phyloP scores from a whole-genome alignment of 2,329 filamentous ascomycete species.

The Xylaria sp. region DNA sequence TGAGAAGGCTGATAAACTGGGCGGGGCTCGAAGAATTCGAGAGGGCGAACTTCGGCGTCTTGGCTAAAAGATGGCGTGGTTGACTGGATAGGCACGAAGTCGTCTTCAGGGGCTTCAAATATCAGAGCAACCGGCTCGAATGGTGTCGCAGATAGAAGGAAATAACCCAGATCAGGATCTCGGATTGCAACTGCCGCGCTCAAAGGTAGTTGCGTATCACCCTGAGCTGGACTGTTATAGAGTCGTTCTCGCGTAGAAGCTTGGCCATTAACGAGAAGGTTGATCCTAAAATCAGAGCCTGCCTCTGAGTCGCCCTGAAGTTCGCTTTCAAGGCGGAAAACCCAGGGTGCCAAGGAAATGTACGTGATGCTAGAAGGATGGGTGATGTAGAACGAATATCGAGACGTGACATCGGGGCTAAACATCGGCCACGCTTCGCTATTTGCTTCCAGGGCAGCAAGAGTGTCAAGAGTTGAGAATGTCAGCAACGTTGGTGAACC shows the following conservation, averaged over 20 bases:
- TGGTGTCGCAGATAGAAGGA: constrained; percentile 69
- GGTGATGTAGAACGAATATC: constrained; percentile 72
- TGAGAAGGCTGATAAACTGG: constrained; percentile 73
- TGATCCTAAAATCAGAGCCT: constrained; percentile 70
- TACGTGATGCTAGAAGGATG: constrained; percentile 70
- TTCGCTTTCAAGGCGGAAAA: constrained; percentile 72
- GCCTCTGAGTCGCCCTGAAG: constrained; percentile 66
- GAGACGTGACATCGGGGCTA: constrained; percentile 68
- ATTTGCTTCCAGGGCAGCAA: constrained; percentile 64
- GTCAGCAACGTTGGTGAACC: constrained; percentile 64
- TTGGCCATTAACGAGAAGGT: constrained; percentile 68
- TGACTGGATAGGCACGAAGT: constrained; percentile 57
- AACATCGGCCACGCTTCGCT: constrained; percentile 72
- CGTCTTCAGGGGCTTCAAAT: constrained; percentile 68
- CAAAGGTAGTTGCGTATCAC: constrained; percentile 60
- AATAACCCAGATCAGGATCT: constrained; percentile 73
- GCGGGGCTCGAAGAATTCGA: constrained; percentile 70
- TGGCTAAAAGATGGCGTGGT: constrained; percentile 58
- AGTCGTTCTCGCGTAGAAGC: constrained; percentile 67
- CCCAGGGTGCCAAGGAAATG: constrained; percentile 70
- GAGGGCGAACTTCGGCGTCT: constrained; percentile 58
- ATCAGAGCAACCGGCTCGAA: constrained; percentile 68
- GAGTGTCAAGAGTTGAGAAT: constrained; percentile 72
- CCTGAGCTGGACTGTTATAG: constrained; percentile 62
- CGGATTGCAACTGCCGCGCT: constrained; percentile 65